Percentiles rank a stretch among this genome's conserved stretches.
These are phyloP conservation scores for Leccinum rimulosum DNA, from an alignment of 768 basidiomycete species.

Conservation along the genomic window DNA sequence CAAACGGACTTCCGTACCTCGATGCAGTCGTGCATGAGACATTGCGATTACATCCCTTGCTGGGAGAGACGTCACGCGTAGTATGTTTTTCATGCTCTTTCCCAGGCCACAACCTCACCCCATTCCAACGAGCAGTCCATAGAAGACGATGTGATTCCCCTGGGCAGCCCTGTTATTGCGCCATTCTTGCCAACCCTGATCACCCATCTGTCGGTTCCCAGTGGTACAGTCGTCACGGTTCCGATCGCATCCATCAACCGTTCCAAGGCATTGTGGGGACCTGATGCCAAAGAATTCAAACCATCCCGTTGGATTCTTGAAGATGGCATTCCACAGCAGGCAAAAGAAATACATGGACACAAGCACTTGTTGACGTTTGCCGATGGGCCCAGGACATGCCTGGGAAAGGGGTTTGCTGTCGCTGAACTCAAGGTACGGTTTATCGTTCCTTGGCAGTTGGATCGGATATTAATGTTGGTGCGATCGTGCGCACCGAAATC, in stretches of 20 bases:
- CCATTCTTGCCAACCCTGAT: slow-evolving; percentile 34
- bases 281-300: slow-evolving; percentile 53
- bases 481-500: neutral
- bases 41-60: slow-evolving; percentile 42
- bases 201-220: slow-evolving; percentile 41
- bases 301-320: slow-evolving; percentile 60
- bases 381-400: slow-evolving; percentile 30
- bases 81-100: neutral
- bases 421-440: slow-evolving; percentile 25
- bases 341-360: slow-evolving; percentile 34
- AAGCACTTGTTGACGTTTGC: slow-evolving; percentile 29
- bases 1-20: slow-evolving; percentile 49
- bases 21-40: slow-evolving; percentile 49
- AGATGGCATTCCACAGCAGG: slow-evolving; percentile 24
- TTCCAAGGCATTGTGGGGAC: slow-evolving; percentile 57
- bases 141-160: slow-evolving; percentile 57
- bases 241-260: slow-evolving; percentile 49
- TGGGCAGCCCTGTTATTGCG: slow-evolving; percentile 44
- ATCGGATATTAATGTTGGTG: too few relatives aligned
- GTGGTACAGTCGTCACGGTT: slow-evolving; percentile 45
- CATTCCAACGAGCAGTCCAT: slow-evolving; percentile 35
- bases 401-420: slow-evolving; percentile 29
- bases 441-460: neutral
- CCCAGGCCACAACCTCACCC: neutral
- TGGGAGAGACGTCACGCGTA: slow-evolving; percentile 22